A percentile compares a stretch with the other conserved stretches of the same genome.
Conservation (phyloP, 768 basidiomycete species). For the Austroboletus eburneus region DNA sequence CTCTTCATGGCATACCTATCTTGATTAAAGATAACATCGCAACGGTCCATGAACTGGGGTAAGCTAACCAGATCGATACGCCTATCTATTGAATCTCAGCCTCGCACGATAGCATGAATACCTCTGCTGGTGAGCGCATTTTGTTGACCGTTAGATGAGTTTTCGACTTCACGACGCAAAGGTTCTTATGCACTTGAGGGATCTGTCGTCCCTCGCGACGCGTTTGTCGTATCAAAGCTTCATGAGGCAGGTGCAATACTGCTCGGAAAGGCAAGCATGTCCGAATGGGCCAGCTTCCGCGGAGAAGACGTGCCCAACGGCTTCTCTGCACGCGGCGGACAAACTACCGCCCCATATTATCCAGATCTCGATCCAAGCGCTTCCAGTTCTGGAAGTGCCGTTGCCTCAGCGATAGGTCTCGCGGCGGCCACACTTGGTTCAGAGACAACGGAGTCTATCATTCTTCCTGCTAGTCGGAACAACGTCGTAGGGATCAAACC, state of each 20-base stretch:
- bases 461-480: slow-evolving; percentile 39
- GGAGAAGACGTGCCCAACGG: slow-evolving; percentile 34
- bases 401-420: slow-evolving; percentile 43
- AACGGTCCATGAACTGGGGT: slow-evolving; percentile 28
- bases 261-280: slow-evolving; percentile 40
- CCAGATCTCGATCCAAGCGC: slow-evolving; percentile 39
- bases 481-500: slow-evolving; percentile 45
- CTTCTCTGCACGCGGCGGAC: slow-evolving; percentile 46
- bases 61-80: background rate
- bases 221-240: slow-evolving; percentile 30
- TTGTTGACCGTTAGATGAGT: background rate
- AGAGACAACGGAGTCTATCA: slow-evolving; percentile 48
- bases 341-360: slow-evolving; percentile 39
- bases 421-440: slow-evolving; percentile 41
- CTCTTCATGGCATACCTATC: slow-evolving; percentile 56
- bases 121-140: slow-evolving; percentile 43
- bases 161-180: slow-evolving; percentile 9
- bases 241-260: slow-evolving; percentile 34
- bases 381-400: slow-evolving; percentile 43
- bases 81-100: background rate
- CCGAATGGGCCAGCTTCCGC: slow-evolving; percentile 42
- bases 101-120: slow-evolving; percentile 40
- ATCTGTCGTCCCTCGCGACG: slow-evolving; percentile 35
- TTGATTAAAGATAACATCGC: slow-evolving; percentile 49
- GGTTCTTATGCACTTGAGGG: slow-evolving; percentile 38